Evolutionary conservation across 352 stramenopile species (phyloP).

Genomic region (Thraustochytrium sp.): DNA sequence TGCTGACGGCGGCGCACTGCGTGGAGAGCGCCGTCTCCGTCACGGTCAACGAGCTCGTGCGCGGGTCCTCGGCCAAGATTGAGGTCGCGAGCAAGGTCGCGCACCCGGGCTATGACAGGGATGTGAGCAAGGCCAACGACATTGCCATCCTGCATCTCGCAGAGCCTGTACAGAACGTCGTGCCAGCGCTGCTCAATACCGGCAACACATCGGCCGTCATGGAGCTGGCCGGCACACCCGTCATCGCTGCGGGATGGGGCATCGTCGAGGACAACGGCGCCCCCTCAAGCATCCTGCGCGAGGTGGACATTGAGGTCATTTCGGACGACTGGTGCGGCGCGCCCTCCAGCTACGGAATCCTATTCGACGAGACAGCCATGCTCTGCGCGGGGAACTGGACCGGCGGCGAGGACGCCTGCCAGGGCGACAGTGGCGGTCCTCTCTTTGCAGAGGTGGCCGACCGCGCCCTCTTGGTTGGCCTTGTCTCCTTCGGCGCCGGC

Average conservation of each 20-base stretch:
- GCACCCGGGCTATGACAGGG: background rate
- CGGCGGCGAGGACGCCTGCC: background rate
- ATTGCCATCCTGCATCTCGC: background rate
- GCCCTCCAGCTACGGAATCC: background rate
- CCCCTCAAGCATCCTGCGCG: background rate
- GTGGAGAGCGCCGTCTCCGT: slow-evolving; percentile 2
- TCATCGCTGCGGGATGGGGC: background rate
- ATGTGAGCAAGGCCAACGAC: background rate
- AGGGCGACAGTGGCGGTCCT: background rate
- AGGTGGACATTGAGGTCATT: slow-evolving; percentile 1
- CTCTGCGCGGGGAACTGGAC: background rate
- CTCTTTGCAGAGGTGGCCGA: background rate
- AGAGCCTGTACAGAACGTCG: background rate
- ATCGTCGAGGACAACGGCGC: background rate
- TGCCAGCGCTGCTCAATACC: background rate
- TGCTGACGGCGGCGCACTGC: slow-evolving; percentile 65
- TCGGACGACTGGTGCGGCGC: background rate
- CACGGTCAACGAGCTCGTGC: background rate
- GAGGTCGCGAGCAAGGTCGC: too few species aligned
- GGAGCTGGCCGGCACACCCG: background rate
- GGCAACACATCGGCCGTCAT: background rate
- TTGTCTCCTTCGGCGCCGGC: background rate
- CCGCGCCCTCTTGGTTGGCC: background rate
- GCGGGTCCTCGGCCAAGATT: background rate
- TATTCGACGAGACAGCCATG: background rate